Evolutionary conservation across 805 yeast genomes (phyloP).

Genomic region (Wickerhamiella hasegawae): DNA sequence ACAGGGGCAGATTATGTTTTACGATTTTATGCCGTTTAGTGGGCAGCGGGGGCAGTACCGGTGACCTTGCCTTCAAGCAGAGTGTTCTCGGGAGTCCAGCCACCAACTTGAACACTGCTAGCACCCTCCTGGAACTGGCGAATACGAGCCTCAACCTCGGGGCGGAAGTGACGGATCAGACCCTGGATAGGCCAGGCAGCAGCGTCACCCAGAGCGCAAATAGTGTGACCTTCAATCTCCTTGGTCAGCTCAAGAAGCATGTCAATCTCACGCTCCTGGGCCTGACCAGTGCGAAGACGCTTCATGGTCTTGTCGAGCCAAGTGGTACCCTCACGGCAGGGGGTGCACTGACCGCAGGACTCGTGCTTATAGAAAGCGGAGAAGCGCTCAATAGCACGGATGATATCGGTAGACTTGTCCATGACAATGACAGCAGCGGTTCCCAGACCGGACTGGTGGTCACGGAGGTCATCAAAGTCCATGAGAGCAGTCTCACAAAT

Average conservation of each 20-base stretch:
- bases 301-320: slow-evolving; percentile 77
- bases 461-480: slow-evolving; percentile 81
- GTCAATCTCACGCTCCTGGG: slow-evolving; percentile 65
- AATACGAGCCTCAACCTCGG: slow-evolving; percentile 64
- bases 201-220: slow-evolving; percentile 86
- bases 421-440: slow-evolving; percentile 88
- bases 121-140: slow-evolving; percentile 37
- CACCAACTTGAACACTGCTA: slow-evolving; percentile 47
- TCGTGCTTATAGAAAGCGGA: slow-evolving; percentile 79
- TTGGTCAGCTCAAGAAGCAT: slow-evolving; percentile 71
- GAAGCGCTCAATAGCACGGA: slow-evolving; percentile 74
- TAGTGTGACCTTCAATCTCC: slow-evolving; percentile 82
- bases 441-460: slow-evolving; percentile 76
- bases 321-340: slow-evolving; percentile 87
- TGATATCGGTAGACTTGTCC: slow-evolving; percentile 74
- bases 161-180: slow-evolving; percentile 68
- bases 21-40: not conserved
- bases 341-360: slow-evolving; percentile 90
- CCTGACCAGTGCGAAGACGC: slow-evolving; percentile 66
- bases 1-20: no score
- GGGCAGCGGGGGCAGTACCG: not conserved
- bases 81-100: slow-evolving; percentile 53
- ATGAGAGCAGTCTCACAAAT: slow-evolving; percentile 54
- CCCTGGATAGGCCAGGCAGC: slow-evolving; percentile 94
- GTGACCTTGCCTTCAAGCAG: slow-evolving; percentile 44